Conservation (phyloP, 768 basidiomycete genomes). For the Lentinula guzmanii region DNA sequence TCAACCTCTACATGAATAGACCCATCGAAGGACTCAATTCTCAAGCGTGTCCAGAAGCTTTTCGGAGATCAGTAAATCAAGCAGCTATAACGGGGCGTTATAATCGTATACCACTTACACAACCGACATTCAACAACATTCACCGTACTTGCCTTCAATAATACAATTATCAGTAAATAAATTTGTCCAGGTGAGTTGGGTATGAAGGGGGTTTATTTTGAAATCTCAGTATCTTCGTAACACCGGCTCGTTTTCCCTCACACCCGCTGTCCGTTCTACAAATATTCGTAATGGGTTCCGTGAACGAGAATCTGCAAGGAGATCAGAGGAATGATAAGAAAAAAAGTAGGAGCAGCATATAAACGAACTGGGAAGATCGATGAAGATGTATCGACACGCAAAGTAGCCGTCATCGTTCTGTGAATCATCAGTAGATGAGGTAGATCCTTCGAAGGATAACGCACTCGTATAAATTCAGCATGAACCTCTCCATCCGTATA, state of each 20-base stretch:
- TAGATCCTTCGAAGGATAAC: conserved; percentile 6
- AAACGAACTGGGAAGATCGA: conserved; percentile 70
- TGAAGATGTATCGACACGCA: conserved; percentile 68
- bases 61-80: conserved; percentile 69
- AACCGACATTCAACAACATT: not conserved
- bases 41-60: conserved; percentile 95
- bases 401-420: conserved; percentile 77
- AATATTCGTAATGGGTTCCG: conserved; percentile 62
- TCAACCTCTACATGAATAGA: conserved; percentile 41
- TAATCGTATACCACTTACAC: not conserved
- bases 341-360: conserved; percentile 23
- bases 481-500: conserved; percentile 80
- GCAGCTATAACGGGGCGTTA: conserved; percentile 7
- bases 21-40: conserved; percentile 90
- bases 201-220: conserved; percentile 7
- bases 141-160: conserved; percentile 4
- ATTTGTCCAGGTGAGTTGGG: conserved; percentile 13
- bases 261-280: conserved; percentile 59
- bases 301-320: conserved; percentile 49
- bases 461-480: conserved; percentile 68
- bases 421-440: not conserved
- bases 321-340: not conserved
- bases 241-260: conserved; percentile 65
- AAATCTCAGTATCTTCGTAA: conserved; percentile 41
- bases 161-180: conserved; percentile 3